Conservation (phyloP, 495 filamentous ascomycete genomes). For the Thermochaetoides thermophila region DNA sequence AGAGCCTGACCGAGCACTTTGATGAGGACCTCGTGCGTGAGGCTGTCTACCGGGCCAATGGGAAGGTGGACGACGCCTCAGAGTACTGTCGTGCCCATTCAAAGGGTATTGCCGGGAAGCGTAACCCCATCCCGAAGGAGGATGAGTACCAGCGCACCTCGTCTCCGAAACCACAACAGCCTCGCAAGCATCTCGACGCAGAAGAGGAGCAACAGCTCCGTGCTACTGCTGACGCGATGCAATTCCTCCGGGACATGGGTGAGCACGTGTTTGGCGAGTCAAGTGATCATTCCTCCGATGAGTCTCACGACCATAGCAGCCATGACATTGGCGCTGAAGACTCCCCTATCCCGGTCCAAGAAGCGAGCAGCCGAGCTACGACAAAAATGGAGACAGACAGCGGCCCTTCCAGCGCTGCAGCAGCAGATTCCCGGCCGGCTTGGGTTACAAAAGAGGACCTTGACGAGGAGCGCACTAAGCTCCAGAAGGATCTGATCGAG, state of each 20-base stretch:
- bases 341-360: constrained; percentile 1
- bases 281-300: constrained; percentile 11
- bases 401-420: constrained; percentile 2
- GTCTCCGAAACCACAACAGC: constrained; percentile 7
- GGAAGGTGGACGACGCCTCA: constrained; percentile 38
- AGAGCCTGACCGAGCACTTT: constrained; percentile 30
- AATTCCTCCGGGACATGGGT: constrained; percentile 8
- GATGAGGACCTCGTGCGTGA: constrained; percentile 52
- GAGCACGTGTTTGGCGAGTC: constrained; percentile 11
- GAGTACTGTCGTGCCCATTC: constrained; percentile 60
- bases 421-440: background rate
- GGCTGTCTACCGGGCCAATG: constrained; percentile 69
- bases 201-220: constrained; percentile 1
- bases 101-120: constrained; percentile 24
- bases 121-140: constrained; percentile 51
- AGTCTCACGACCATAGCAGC: constrained; percentile 10
- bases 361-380: too few relatives aligned
- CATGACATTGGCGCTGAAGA: constrained; percentile 5
- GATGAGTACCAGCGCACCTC: constrained; percentile 23
- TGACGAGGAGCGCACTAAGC: constrained; percentile 54
- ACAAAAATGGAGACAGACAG: too few relatives aligned
- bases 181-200: too few relatives aligned
- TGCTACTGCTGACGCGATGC: constrained; percentile 13
- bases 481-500: constrained; percentile 70
- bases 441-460: constrained; percentile 61